Evolutionary conservation across 2,329 filamentous ascomycete genomes (phyloP).

Genomic region (Rugonectria rugulosa): DNA sequence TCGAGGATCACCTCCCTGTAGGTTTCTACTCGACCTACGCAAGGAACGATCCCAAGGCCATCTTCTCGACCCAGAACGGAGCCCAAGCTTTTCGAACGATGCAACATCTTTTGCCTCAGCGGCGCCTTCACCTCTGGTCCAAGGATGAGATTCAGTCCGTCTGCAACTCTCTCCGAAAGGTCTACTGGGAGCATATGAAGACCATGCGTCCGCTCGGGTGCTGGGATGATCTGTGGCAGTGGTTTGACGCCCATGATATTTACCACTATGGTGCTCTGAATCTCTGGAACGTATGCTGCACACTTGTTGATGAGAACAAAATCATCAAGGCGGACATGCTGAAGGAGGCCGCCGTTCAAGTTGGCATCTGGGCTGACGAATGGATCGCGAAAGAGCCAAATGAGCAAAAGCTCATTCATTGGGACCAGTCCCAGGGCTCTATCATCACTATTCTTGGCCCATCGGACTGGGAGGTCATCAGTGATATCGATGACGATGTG

Average conservation of each 20-base stretch:
- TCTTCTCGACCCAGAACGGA: constrained; percentile 51
- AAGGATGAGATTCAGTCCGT: constrained; percentile 48
- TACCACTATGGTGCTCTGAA: constrained; percentile 57
- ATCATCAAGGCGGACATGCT: constrained; percentile 40
- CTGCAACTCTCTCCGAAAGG: constrained; percentile 49
- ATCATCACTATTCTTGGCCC: constrained; percentile 39
- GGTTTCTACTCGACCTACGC: constrained; percentile 48
- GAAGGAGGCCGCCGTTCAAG: constrained; percentile 36
- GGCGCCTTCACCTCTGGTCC: constrained; percentile 48
- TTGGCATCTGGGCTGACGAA: constrained; percentile 47
- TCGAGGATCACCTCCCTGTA: constrained; percentile 47
- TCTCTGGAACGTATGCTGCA: constrained; percentile 55
- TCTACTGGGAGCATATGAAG: constrained; percentile 47
- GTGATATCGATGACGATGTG: constrained; percentile 40
- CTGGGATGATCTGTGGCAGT: constrained; percentile 54
- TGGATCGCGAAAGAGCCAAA: constrained; percentile 46
- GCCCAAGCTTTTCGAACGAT: constrained; percentile 40
- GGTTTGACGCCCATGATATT: constrained; percentile 57
- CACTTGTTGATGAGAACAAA: constrained; percentile 51
- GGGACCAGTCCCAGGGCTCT: constrained; percentile 37
- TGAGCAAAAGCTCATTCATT: constrained; percentile 41
- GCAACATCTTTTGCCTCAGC: constrained; percentile 38
- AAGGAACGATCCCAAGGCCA: constrained; percentile 40
- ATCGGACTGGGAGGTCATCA: constrained; percentile 40
- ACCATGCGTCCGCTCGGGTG: constrained; percentile 40